Evolutionary conservation across 331 rosid genomes (phyloP).

Genomic region (Phaseolus coccineus): DNA sequence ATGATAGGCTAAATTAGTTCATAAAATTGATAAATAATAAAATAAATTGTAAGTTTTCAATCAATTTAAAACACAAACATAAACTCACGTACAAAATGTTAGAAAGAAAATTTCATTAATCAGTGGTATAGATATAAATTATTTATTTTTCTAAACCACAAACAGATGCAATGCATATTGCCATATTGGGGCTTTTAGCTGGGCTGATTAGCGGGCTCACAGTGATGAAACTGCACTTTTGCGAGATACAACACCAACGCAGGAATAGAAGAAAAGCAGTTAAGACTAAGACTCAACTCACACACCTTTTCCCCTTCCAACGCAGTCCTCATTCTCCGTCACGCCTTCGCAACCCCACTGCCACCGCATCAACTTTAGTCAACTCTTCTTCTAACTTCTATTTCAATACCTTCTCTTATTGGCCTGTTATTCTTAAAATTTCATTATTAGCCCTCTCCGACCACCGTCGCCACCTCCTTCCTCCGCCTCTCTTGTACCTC

Average conservation of each 20-base stretch:
- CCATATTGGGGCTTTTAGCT: not conserved
- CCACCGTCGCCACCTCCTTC: slow-evolving; percentile 1
- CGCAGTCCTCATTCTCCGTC: not conserved
- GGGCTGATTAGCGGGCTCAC: slow-evolving; percentile 14
- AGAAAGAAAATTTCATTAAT: too few species aligned
- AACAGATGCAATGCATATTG: not conserved
- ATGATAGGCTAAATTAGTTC: too few species aligned
- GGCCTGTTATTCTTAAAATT: not conserved
- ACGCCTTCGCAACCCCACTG: not conserved
- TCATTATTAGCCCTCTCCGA: not conserved
- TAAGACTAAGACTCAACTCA: not conserved
- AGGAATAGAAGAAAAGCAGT: not conserved
- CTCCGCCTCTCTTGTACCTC: not conserved
- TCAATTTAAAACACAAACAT: too few species aligned
- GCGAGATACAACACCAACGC: too few species aligned
- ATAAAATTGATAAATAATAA: too few species aligned
- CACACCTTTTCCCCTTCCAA: not conserved
- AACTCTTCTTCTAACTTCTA: not conserved
- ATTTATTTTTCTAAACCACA: too few species aligned
- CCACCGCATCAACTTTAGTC: not conserved
- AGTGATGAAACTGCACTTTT: not conserved
- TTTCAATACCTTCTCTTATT: not conserved
- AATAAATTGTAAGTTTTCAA: too few species aligned
- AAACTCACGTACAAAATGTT: too few species aligned
- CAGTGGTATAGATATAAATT: too few species aligned